These are phyloP conservation scores for Eucalyptus polybractea DNA, from an alignment of 345 rosid genomes.

Conservation along the genomic window DNA sequence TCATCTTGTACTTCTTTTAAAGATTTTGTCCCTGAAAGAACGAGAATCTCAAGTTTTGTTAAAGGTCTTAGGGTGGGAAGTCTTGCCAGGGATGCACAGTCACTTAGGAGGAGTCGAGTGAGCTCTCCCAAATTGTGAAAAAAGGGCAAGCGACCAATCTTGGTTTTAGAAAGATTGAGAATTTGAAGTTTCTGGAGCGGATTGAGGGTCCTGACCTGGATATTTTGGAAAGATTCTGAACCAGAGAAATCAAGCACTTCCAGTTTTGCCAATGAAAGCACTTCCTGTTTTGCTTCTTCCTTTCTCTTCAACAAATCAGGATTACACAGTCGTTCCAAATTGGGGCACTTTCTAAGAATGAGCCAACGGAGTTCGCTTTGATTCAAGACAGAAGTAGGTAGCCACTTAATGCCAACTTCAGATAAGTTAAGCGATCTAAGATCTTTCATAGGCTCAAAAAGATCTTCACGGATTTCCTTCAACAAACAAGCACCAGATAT, in stretches of 20 bases:
- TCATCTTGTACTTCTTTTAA: background rate
- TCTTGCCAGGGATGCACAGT: background rate
- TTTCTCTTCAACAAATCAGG: accelerated
- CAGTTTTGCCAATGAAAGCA: background rate
- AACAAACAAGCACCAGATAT: background rate
- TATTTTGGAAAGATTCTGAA: background rate
- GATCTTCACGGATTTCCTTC: background rate
- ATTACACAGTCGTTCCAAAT: background rate
- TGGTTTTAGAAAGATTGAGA: background rate
- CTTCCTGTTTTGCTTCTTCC: background rate
- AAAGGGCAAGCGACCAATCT: background rate
- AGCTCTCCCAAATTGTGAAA: background rate
- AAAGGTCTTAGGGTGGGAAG: background rate
- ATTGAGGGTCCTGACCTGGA: background rate
- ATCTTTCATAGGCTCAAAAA: background rate
- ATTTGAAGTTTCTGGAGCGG: background rate
- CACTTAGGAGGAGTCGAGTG: background rate
- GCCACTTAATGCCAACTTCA: background rate
- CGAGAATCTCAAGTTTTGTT: background rate
- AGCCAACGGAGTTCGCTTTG: conserved; percentile 25
- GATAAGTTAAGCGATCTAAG: background rate
- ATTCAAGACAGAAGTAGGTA: conserved; percentile 1
- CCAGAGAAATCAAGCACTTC: background rate
- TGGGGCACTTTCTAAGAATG: conserved; percentile 16
- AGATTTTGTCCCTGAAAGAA: accelerated